These are phyloP conservation scores for Oryza officinalis DNA, from an alignment of 176 grass and related monocot genomes.

Conservation along the genomic window DNA sequence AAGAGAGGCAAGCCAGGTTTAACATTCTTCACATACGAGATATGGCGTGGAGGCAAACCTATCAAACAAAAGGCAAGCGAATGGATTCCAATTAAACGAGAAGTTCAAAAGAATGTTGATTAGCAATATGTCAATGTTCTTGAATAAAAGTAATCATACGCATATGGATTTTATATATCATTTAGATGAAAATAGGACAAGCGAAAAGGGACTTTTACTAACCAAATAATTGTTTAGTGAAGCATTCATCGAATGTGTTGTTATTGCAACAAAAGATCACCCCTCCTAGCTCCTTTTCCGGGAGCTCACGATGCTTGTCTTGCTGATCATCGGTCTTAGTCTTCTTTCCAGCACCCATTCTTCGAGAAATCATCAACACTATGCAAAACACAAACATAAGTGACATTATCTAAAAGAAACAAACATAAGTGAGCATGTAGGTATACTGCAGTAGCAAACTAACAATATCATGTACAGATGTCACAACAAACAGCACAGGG, in stretches of 20 bases:
- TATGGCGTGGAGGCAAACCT: slow-evolving; percentile 68
- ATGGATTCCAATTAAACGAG: slow-evolving; percentile 13
- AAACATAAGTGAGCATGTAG: not conserved
- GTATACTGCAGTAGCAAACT: not conserved
- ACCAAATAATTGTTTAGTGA: slow-evolving; percentile 90
- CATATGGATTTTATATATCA: not conserved
- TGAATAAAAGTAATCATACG: slow-evolving; percentile 21
- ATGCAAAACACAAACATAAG: slow-evolving; percentile 23
- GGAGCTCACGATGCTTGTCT: slow-evolving; percentile 21
- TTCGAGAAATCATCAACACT: slow-evolving; percentile 28
- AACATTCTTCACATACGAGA: slow-evolving; percentile 79
- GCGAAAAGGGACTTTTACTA: slow-evolving; percentile 24
- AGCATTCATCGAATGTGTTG: slow-evolving; percentile 70
- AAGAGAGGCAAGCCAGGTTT: slow-evolving; percentile 74
- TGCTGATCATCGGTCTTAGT: slow-evolving; percentile 11
- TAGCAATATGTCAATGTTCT: not conserved
- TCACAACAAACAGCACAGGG: slow-evolving; percentile 19
- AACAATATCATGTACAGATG: not conserved
- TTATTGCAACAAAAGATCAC: slow-evolving; percentile 81
- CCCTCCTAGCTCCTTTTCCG: slow-evolving; percentile 55
- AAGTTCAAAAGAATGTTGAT: slow-evolving; percentile 4
- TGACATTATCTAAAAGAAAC: not conserved
- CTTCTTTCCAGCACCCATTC: slow-evolving; percentile 64
- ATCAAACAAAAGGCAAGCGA: slow-evolving; percentile 44
- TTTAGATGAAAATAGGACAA: not conserved